Evolutionary conservation across 768 basidiomycete species (phyloP).

Genomic region (Boletus bicolor): DNA sequence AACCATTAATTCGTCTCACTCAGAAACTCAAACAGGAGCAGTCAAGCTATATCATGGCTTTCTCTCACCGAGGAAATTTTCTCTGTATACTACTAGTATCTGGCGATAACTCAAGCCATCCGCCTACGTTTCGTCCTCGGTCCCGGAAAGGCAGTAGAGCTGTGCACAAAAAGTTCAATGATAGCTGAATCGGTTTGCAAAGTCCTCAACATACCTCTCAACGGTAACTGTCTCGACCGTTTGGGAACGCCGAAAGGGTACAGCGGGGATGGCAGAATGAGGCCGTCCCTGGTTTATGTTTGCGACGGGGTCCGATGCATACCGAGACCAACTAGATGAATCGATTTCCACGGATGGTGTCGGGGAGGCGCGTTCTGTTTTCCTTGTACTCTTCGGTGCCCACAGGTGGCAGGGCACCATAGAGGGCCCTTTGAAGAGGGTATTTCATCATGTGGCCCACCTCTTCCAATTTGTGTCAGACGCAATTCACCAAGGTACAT

Average conservation of each 20-base stretch:
- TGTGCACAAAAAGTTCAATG: background rate
- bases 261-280: too few species aligned
- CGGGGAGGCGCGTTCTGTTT: background rate
- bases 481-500: background rate
- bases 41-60: too few species aligned
- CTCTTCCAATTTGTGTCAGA: background rate
- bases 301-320: background rate
- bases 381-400: background rate
- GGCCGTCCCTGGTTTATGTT: rapidly evolving
- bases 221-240: too few species aligned
- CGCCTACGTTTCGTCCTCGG: background rate
- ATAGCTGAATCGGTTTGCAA: background rate
- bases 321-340: background rate
- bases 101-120: background rate
- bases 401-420: background rate
- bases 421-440: background rate
- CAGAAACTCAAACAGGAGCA: too few species aligned
- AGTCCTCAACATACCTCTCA: background rate
- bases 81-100: background rate
- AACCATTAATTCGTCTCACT: too few species aligned
- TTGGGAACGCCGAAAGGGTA: background rate
- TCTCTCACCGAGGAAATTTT: background rate
- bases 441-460: background rate
- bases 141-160: background rate
- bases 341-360: background rate